Evolutionary conservation across 768 basidiomycete species (phyloP).

Genomic region (Lactarius hatsudake): DNA sequence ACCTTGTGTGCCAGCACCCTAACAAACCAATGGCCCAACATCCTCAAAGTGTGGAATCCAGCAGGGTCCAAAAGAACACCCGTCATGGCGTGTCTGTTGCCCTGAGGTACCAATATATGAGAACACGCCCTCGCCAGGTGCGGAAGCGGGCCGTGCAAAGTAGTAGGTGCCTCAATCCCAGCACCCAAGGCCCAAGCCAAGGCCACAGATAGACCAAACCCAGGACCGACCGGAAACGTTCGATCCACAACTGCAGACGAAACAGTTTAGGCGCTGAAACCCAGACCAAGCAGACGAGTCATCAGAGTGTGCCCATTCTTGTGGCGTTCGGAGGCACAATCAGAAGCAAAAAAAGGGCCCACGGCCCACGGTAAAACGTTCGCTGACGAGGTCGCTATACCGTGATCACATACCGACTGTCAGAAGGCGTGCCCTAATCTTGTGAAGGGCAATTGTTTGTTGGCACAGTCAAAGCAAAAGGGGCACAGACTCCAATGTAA

Average conservation of each 20-base stretch:
- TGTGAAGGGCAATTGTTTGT: neutral
- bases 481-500: neutral
- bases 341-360: neutral
- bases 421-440: neutral
- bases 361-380: slow-evolving; percentile 9
- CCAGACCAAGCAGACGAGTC: neutral
- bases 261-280: neutral
- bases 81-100: neutral
- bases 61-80: neutral
- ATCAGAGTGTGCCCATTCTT: neutral
- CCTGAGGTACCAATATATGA: neutral
- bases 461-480: neutral
- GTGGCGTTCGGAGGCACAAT: neutral
- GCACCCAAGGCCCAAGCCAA: neutral
- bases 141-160: neutral
- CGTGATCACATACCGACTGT: neutral
- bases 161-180: slow-evolving; percentile 1
- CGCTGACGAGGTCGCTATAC: slow-evolving; percentile 12
- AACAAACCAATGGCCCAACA: neutral
- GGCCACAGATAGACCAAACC: neutral
- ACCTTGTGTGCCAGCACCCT: neutral
- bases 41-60: neutral
- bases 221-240: neutral
- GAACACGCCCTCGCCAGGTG: neutral
- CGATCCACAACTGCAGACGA: neutral